phyloP scores from a whole-genome alignment of 2,329 filamentous ascomycete species.

The Cyanodermella asteris region DNA sequence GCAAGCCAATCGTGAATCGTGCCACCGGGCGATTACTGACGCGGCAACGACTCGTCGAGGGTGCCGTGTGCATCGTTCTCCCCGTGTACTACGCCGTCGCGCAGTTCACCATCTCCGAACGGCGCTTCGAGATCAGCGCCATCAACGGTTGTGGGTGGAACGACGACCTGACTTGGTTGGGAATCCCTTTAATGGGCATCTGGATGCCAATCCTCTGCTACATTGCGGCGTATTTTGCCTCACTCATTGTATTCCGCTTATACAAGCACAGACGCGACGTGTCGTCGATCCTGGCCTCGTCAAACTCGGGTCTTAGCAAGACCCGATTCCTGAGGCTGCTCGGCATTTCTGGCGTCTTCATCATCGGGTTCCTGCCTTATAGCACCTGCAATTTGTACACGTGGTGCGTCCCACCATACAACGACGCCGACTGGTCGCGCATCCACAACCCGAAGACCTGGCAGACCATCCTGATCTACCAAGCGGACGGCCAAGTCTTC shows the following conservation, averaged over 20 bases:
- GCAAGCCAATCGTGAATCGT: conserved; percentile 28
- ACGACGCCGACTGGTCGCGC: conserved; percentile 23
- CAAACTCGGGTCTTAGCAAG: conserved; percentile 28
- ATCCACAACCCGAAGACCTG: conserved; percentile 31
- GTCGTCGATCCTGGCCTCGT: conserved; percentile 29
- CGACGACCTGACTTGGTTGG: conserved; percentile 35
- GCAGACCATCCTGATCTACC: conserved; percentile 25
- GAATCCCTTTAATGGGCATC: conserved; percentile 29
- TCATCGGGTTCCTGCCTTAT: conserved; percentile 30
- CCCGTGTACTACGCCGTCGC: conserved; percentile 32
- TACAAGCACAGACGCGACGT: conserved; percentile 37
- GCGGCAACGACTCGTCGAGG: conserved; percentile 28
- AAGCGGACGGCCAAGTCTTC: conserved; percentile 21
- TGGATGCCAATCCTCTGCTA: conserved; percentile 34
- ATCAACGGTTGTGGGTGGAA: conserved; percentile 36
- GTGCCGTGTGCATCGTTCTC: conserved; percentile 34
- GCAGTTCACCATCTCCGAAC: conserved; percentile 37
- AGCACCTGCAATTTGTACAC: conserved; percentile 27
- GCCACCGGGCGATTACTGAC: conserved; percentile 25
- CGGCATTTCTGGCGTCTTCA: conserved; percentile 29
- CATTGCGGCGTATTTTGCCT: conserved; percentile 28
- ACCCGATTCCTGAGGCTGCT: conserved; percentile 41
- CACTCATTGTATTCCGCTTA: conserved; percentile 37
- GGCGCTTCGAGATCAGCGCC: conserved; percentile 34
- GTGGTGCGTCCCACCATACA: conserved; percentile 9